Conservation (phyloP, 306 rosid genomes). For the Cercis canadensis region DNA sequence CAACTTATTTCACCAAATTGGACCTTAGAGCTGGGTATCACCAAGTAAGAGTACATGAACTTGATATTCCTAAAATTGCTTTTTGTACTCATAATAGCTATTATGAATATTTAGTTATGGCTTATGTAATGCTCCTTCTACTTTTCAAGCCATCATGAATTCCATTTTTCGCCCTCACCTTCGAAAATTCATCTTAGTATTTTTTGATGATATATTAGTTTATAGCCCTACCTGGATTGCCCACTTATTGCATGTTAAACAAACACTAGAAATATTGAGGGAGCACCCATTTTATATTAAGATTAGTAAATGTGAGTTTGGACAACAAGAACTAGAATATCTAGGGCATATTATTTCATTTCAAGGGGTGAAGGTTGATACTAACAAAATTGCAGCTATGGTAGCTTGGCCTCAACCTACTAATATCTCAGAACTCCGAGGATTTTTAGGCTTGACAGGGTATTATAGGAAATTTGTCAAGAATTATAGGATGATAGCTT, state of each 20-base stretch:
- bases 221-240: background rate
- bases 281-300: background rate
- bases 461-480: slow-evolving; percentile 9
- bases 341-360: background rate
- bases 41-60: background rate
- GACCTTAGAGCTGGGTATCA: slow-evolving; percentile 11
- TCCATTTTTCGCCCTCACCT: background rate
- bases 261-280: background rate
- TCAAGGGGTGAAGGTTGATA: background rate
- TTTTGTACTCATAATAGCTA: slow-evolving; percentile 1
- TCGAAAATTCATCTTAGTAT: background rate
- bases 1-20: slow-evolving; percentile 13
- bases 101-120: slow-evolving; percentile 16
- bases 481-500: no score
- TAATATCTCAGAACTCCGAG: background rate
- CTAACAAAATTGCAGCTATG: background rate
- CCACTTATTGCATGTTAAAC: background rate
- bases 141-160: background rate
- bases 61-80: background rate
- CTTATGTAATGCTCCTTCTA: background rate
- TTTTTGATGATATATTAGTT: background rate
- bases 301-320: background rate
- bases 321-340: background rate
- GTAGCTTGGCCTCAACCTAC: background rate
- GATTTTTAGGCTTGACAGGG: slow-evolving; percentile 17